Base-by-base conservation (phyloP, 257 asterid genomes). In the Ophiorrhiza pumila region DNA sequence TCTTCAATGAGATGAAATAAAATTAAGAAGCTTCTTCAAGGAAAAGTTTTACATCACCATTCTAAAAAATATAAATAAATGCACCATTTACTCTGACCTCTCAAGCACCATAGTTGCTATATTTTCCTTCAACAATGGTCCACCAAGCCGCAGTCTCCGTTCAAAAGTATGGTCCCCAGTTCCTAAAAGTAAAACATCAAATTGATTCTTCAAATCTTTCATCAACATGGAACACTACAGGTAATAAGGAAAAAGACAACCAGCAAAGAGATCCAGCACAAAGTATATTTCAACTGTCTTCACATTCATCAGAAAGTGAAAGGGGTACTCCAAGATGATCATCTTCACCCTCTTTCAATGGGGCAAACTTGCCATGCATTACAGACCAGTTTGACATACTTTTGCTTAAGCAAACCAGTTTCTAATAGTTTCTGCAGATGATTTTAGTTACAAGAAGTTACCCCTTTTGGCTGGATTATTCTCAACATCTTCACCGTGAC, bases 71-170 rank as follows among this genome's bases (percentile, higher is more conserved):
- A 10, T 11, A 47, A n/a, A 8, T 39, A 31, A 65, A 55, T 32
- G 37, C 37, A 65, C 13, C 20, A 74, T 10, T 60, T 34, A 56
- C 43, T 46, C 31, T 68, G 63, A 94, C 99, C 99, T 94, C 87
- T 94, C 98, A 7, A 94, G 97, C 78, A 94, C 98, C 99, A 94
- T 86, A 20, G 99, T 91, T 76, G 98, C 98, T 80, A 91, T 90
- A 83, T 94, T 94, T 74, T 91, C 92, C 84, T 94, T 94, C 75
- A 94, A 72, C 65, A 94, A 74, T 13, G 99, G 99, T 63, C 95
- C 93, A 32, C 98, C 99, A 34, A 94, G 96, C 75, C 98, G 97
- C 78, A 94, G 74, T 80, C 99, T 91, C 73, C 99, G 91, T 79
- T 90, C 93, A 82, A 90, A 94, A 27, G 88, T 65, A 80, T 94